Conservation (phyloP, 208 protist genomes). For the Phytomonas francai region DNA sequence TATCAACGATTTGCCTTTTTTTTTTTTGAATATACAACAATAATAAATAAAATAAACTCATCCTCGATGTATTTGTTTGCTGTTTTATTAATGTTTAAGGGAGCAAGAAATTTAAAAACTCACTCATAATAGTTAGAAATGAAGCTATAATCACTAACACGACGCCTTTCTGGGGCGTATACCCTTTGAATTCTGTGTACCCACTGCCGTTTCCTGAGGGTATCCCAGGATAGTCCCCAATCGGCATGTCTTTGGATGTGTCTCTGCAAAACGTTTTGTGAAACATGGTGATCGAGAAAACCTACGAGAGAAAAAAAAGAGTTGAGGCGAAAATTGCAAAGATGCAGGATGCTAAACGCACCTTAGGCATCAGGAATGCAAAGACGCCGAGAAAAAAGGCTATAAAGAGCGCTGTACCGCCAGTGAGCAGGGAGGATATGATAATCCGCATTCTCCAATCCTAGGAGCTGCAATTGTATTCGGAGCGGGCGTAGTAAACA, state of each 20-base stretch:
- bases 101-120: neutral
- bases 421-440: conserved; percentile 48
- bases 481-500: conserved; percentile 28
- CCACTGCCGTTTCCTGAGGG: conserved; percentile 38
- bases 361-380: conserved; percentile 23
- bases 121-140: neutral
- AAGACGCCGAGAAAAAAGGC: conserved; percentile 26
- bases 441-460: conserved; percentile 57
- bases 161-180: conserved; percentile 44
- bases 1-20: too few relatives aligned
- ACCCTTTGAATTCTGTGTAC: conserved; percentile 31
- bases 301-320: conserved; percentile 43
- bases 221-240: conserved; percentile 34
- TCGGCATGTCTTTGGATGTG: conserved; percentile 7
- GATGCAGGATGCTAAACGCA: conserved; percentile 30
- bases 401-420: conserved; percentile 25
- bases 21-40: too few relatives aligned
- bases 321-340: conserved; percentile 22
- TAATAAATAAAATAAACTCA: neutral
- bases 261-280: conserved; percentile 25
- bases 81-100: neutral
- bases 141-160: conserved; percentile 31
- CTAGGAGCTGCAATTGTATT: conserved; percentile 44
- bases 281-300: conserved; percentile 32
- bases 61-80: neutral